A percentile compares a stretch with the other conserved stretches of the same genome.
Evolutionary conservation across 164 flowering plant species (phyloP).

Genomic region (Berberis vulgaris): DNA sequence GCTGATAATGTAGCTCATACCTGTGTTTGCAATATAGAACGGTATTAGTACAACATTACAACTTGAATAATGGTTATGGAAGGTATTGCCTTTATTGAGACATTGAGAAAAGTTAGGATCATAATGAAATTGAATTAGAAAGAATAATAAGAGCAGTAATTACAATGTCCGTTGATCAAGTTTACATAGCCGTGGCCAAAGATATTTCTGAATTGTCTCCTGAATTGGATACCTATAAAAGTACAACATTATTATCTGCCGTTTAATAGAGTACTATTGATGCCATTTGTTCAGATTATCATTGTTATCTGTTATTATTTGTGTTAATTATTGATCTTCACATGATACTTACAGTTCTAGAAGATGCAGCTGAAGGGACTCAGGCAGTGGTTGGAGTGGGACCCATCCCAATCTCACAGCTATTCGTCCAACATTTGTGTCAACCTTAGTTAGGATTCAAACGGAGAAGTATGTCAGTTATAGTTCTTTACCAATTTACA

Average conservation of each 20-base stretch:
- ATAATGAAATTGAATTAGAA: not conserved
- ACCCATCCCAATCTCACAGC: slow-evolving; percentile 94
- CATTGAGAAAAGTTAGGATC: not conserved
- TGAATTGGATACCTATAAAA: slow-evolving; percentile 54
- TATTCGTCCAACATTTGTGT: slow-evolving; percentile 83
- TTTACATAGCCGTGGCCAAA: slow-evolving; percentile 78
- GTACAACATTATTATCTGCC: slow-evolving; percentile 6
- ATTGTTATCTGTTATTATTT: too few species aligned
- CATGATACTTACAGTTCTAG: slow-evolving; percentile 49
- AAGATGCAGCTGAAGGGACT: slow-evolving; percentile 58
- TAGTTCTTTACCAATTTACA: not conserved
- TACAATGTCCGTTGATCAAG: slow-evolving; percentile 71
- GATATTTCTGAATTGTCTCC: slow-evolving; percentile 71
- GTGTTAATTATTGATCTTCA: not conserved
- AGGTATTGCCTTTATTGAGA: too few species aligned
- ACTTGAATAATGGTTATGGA: too few species aligned
- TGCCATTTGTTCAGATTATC: too few species aligned
- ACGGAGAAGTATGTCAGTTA: slow-evolving; percentile 2
- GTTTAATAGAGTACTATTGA: too few species aligned
- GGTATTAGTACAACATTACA: too few species aligned
- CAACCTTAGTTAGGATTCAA: slow-evolving; percentile 44
- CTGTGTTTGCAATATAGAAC: slow-evolving; percentile 21
- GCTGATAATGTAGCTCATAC: slow-evolving; percentile 84
- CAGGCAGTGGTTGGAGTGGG: slow-evolving; percentile 77
- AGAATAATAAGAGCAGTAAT: not conserved